Conservation (phyloP, 148 eudicot genomes). For the Cornus controversa region DNA sequence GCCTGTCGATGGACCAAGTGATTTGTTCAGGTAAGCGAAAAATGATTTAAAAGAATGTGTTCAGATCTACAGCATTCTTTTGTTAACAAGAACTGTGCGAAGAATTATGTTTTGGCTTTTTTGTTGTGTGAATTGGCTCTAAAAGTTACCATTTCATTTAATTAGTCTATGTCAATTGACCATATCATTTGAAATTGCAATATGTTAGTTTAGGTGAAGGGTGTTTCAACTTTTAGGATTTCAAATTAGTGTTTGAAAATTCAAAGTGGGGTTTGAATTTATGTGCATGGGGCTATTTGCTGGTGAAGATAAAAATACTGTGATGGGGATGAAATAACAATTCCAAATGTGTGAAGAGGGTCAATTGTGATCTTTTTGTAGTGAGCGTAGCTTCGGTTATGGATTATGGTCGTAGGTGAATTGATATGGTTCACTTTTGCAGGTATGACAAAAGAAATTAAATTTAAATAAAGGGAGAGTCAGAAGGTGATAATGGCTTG, state of each 20-base stretch:
- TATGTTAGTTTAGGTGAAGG: not conserved
- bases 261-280: not conserved
- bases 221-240: not conserved
- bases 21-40: conserved; percentile 59
- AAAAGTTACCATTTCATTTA: not conserved
- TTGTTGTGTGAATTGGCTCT: not conserved
- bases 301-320: not conserved
- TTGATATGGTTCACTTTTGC: too few relatives aligned
- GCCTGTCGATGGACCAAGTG: conserved; percentile 40
- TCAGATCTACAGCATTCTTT: not conserved
- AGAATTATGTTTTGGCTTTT: not conserved
- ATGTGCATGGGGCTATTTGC: not conserved
- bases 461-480: too few relatives aligned
- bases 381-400: too few relatives aligned
- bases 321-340: not conserved
- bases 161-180: not conserved
- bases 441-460: too few relatives aligned
- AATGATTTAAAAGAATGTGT: not conserved
- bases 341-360: not conserved
- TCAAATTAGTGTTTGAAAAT: not conserved
- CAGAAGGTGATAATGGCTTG: too few relatives aligned
- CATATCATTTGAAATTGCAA: not conserved
- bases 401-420: too few relatives aligned
- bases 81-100: not conserved
- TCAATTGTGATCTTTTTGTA: not conserved